A percentile compares a stretch with the other conserved stretches of the same genome.
These are phyloP conservation scores for Allium cepa DNA, from an alignment of 106 monocot species.

Conservation along the genomic window DNA sequence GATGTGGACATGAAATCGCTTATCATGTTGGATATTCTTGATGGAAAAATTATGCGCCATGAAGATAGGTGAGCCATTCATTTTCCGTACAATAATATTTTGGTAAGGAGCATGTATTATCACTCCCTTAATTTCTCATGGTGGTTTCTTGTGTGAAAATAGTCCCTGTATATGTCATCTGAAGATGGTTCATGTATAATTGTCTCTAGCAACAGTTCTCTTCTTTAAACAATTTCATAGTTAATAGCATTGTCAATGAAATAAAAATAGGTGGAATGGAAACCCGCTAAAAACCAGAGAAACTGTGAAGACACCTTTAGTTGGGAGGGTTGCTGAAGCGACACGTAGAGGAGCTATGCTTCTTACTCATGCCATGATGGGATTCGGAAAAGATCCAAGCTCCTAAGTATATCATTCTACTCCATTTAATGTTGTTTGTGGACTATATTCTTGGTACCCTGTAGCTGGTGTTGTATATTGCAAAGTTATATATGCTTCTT, in stretches of 20 bases:
- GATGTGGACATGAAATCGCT: constrained; percentile 36
- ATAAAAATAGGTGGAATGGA: constrained; percentile 61
- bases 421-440: too few relatives aligned
- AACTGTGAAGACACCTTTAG: constrained; percentile 37
- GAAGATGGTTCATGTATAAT: too few relatives aligned
- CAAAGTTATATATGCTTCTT: too few relatives aligned
- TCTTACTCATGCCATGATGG: constrained; percentile 58
- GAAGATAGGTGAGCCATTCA: constrained; percentile 42
- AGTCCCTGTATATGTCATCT: too few relatives aligned
- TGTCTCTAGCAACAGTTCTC: neutral
- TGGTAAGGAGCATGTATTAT: too few relatives aligned
- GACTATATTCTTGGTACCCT: too few relatives aligned
- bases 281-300: constrained; percentile 67
- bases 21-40: constrained; percentile 36
- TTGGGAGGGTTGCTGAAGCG: constrained; percentile 45
- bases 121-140: too few relatives aligned
- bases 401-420: neutral
- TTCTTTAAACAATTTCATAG: neutral
- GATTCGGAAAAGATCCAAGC: constrained; percentile 63
- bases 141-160: too few relatives aligned
- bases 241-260: neutral
- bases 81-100: neutral
- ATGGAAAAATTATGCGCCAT: constrained; percentile 51
- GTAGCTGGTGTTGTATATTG: too few relatives aligned
- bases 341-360: constrained; percentile 67